Evolutionary conservation across 1,284 basidiomycete species (phyloP), one percentile per base, ranked within the genome.

Genomic region (Trichosporon sp.): DNA sequence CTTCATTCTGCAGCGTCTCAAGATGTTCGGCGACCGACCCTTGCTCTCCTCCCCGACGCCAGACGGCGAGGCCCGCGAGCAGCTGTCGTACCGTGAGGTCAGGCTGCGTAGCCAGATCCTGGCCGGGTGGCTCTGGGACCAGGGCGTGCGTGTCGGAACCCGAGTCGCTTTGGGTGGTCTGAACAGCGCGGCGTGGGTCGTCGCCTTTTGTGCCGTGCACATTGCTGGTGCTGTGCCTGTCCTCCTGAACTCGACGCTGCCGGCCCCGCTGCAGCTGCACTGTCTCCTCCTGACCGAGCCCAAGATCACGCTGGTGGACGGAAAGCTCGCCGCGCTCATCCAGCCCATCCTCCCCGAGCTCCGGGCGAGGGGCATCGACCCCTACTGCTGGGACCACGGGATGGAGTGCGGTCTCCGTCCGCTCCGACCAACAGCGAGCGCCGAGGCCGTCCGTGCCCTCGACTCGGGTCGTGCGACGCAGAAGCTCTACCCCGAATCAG

Each of bases 221-320:
- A 73, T 82, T 31, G 75, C 80, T 43, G 81, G 80, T 5, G 81
- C 76, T 1, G 74, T 81, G 4, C 69, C 77, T 0, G 77, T 80
- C 4, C 75, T 74, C 19, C 68, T 82, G 7, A 82, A 82, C 69
- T 76, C 76, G 2, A 79, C 77, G 76, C 65, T 68, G 48, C 80
- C 46, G 77, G 80, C 76, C 26, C 35, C 32, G 21, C 40, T 7
- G 8, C 40, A 59, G 59, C 40, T 77, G 8, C 77, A 79, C 68
- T 77, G 76, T 48, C 70, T 82, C 12, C 61, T 63, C 3, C 69
- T 76, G 43, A 75, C 76, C 2, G 26, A 69, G 8, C 79, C 80
- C 1, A 65, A 70, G 16, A 38, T 81, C 4, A 68, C 79, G 1
- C 70, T 81, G 11, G 63, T 79, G 7, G 79, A 82, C 69, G 71